Base-by-base conservation (phyloP, 768 basidiomycete species). In the Xanthoconium purpureum region DNA sequence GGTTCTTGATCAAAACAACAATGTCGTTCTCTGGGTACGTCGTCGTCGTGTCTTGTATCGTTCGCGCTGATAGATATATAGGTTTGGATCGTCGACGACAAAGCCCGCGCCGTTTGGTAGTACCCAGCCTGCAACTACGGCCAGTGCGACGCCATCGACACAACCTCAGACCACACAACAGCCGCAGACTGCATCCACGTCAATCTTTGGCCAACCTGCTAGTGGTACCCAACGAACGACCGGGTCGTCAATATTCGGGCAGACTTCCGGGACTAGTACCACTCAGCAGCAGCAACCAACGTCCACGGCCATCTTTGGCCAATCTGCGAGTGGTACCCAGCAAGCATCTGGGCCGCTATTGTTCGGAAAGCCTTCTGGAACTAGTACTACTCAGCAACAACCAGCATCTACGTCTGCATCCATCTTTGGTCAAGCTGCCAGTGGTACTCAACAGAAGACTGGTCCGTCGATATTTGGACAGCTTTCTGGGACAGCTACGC, bases 41-140 rank as follows among this genome's bases (percentile, higher is more conserved):
- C 14, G 5, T 12, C 13, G n/a, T 56, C 35, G 17, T 29, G 10
- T 42, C 12, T 52, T 20, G 47, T 6, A 4, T 48, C 14, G 14
- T 28, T 50, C 28, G 32, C 5, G 50, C 57, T 64, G 44, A 69
- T 38, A 3, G 53, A 18, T 28, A 9, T 32, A 18, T 54, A 69
- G 68, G 35, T 58, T 78, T 18, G 73, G 75, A 29, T 79, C 80
- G 66, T 73, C 78, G 28, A 62, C 75, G 42, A 75, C 77, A 57
- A 70, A 76, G 35, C 61, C 73, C 38, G 60, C 70, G 43, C 50
- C 72, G 36, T 74, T 75, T 8, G 45, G 52, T 17, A 4, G 28
- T 33, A 62, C 67, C 44, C 66, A 71, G 48, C 73, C 69, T 6
- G 45, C 63, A 59, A 50, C 71, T 44, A 53, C 61, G 51, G 55